Percentiles rank a stretch among this genome's conserved stretches.
phyloP scores from a whole-genome alignment of 129 eudicot genomes.

The Chrysanthemum lavandulifolium region DNA sequence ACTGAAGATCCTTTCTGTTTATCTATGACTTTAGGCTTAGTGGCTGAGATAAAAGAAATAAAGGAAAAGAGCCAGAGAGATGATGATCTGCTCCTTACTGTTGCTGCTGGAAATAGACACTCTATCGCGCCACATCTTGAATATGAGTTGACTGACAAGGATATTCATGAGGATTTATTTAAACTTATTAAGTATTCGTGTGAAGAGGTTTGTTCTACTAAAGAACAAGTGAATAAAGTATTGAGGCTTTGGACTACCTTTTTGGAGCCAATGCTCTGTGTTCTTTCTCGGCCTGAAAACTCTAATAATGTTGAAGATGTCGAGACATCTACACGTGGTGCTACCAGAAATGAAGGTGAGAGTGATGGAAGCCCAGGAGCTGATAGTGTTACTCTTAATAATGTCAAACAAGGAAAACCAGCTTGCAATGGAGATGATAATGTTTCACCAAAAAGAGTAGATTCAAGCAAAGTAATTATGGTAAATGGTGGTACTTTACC shows the following conservation, averaged over 20 bases:
- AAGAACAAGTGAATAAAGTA: constrained; percentile 79
- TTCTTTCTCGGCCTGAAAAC: constrained; percentile 46
- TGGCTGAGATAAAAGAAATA: constrained; percentile 73
- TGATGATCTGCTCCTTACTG: constrained; percentile 63
- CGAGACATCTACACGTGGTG: constrained; percentile 38
- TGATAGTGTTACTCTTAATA: constrained; percentile 41
- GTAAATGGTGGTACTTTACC: constrained; percentile 44
- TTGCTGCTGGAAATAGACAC: constrained; percentile 85
- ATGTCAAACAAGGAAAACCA: constrained; percentile 47
- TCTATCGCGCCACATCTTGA: constrained; percentile 61
- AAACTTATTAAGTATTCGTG: constrained; percentile 78
- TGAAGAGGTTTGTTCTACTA: constrained; percentile 75
- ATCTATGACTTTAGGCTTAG: constrained; percentile 58
- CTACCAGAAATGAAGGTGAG: constrained; percentile 42
- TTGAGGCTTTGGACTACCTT: constrained; percentile 82
- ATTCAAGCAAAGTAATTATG: constrained; percentile 36
- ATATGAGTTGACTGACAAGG: constrained; percentile 61
- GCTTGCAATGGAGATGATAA: constrained; percentile 54
- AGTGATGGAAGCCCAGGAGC: constrained; percentile 48
- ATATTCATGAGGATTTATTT: constrained; percentile 77
- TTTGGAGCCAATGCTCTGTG: constrained; percentile 86
- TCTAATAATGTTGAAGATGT: constrained; percentile 46
- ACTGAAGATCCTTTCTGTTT: constrained; percentile 1
- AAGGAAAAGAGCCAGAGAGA: constrained; percentile 81
- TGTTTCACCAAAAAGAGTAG: constrained; percentile 40